A percentile compares a stretch with the other conserved stretches of the same genome.
phyloP scores from a whole-genome alignment of 352 stramenopile species.

The Paralagenidium karlingii region DNA sequence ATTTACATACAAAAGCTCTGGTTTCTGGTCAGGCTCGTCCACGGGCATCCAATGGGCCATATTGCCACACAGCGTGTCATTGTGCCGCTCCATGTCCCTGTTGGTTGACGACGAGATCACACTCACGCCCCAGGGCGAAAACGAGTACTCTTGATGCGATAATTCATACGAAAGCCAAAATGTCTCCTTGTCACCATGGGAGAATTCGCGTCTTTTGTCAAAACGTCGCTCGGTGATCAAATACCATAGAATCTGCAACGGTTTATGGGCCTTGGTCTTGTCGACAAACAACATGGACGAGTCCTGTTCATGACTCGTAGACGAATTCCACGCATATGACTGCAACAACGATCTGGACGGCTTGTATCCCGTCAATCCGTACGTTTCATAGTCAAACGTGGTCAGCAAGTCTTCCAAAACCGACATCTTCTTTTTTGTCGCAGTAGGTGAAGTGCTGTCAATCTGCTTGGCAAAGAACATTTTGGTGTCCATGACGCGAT shows the following conservation, averaged over 20 bases:
- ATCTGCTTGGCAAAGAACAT: background rate
- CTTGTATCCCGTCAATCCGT: slow-evolving; percentile 9
- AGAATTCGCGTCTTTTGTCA: slow-evolving; percentile 30
- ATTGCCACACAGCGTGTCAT: slow-evolving; percentile 21
- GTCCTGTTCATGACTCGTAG: slow-evolving; percentile 39
- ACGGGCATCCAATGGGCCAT: slow-evolving; percentile 26
- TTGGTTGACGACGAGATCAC: slow-evolving; percentile 20
- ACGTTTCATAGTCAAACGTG: slow-evolving; percentile 31
- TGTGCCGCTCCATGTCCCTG: slow-evolving; percentile 8
- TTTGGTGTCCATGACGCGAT: background rate
- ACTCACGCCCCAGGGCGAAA: slow-evolving; percentile 28
- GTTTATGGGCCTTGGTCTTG: slow-evolving; percentile 18
- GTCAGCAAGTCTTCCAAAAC: slow-evolving; percentile 23
- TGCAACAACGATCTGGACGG: slow-evolving; percentile 23
- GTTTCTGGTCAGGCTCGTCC: background rate
- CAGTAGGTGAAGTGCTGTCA: slow-evolving; percentile 5
- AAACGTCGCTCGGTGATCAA: slow-evolving; percentile 31
- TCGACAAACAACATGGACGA: slow-evolving; percentile 42
- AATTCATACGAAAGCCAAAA: slow-evolving; percentile 44
- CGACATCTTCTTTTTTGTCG: background rate
- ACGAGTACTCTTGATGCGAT: slow-evolving; percentile 32
- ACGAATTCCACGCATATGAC: slow-evolving; percentile 19
- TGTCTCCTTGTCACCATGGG: slow-evolving; percentile 34
- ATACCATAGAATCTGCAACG: slow-evolving; percentile 23
- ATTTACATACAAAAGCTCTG: slow-evolving; percentile 4